These are phyloP conservation scores for Auricularia cornea DNA, from an alignment of 768 basidiomycete species.

Conservation along the genomic window DNA sequence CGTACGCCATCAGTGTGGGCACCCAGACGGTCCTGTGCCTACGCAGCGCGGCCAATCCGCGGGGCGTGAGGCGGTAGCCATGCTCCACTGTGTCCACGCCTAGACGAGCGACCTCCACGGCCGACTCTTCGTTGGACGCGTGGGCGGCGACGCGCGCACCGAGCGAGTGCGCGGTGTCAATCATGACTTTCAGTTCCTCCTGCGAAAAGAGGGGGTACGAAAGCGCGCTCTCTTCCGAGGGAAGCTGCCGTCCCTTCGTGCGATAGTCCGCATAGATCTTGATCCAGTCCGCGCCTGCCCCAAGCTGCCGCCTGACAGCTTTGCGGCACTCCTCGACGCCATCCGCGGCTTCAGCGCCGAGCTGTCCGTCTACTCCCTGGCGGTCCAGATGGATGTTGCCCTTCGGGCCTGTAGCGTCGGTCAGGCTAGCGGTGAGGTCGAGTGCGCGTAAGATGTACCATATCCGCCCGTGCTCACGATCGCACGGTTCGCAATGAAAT, in stretches of 20 bases:
- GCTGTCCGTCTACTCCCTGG: slow-evolving; percentile 49
- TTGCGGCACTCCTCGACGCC: slow-evolving; percentile 46
- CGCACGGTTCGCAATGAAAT: slow-evolving; percentile 51
- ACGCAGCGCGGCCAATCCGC: slow-evolving; percentile 4
- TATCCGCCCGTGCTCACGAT: slow-evolving; percentile 56
- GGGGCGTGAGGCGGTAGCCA: slow-evolving; percentile 25
- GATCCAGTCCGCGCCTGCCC: slow-evolving; percentile 61
- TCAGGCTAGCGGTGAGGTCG: background rate
- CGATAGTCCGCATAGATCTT: slow-evolving; percentile 33
- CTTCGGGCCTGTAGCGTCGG: slow-evolving; percentile 40
- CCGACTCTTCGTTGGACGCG: slow-evolving; percentile 29
- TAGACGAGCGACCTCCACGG: slow-evolving; percentile 23
- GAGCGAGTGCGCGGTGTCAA: slow-evolving; percentile 41
- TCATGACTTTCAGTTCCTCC: slow-evolving; percentile 40
- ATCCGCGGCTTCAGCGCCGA: slow-evolving; percentile 51
- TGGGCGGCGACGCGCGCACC: slow-evolving; percentile 56
- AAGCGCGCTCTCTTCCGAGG: slow-evolving; percentile 24
- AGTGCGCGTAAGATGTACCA: slow-evolving; percentile 25
- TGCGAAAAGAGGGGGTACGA: slow-evolving; percentile 35
- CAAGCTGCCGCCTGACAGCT: slow-evolving; percentile 52
- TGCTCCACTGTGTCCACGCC: slow-evolving; percentile 53
- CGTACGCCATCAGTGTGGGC: slow-evolving; percentile 48
- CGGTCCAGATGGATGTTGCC: slow-evolving; percentile 34
- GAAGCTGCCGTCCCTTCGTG: slow-evolving; percentile 19
- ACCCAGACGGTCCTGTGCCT: slow-evolving; percentile 35